A percentile compares a stretch with the other conserved stretches of the same genome.
phyloP scores from a whole-genome alignment of 371 early-diverging fungal genomes.

The Mucor mucedo region DNA sequence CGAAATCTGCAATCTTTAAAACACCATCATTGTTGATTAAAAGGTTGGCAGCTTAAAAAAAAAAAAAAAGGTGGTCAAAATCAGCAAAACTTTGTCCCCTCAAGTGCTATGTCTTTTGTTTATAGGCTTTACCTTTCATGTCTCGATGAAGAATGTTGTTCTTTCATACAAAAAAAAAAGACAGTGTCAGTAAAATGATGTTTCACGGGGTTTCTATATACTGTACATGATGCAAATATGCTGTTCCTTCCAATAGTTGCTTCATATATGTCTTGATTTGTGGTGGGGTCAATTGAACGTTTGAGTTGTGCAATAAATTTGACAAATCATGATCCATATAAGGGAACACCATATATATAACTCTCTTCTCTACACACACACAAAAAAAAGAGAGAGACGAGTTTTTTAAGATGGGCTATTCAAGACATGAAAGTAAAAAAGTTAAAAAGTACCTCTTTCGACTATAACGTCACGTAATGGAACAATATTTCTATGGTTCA shows the following conservation, averaged over 20 bases:
- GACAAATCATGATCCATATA: constrained; percentile 96
- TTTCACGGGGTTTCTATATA: neutral
- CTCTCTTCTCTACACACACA: constrained; percentile 45
- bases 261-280: constrained; percentile 83
- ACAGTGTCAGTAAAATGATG: neutral
- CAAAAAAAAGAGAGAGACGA: neutral
- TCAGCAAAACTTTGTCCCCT: too few species aligned
- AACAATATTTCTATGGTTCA: constrained; percentile 88
- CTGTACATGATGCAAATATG: constrained; percentile 76
- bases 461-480: constrained; percentile 81
- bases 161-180: constrained; percentile 17
- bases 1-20: constrained; percentile 99
- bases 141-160: constrained; percentile 89
- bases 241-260: constrained; percentile 88
- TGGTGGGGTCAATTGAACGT: constrained; percentile 63
- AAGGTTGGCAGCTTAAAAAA: constrained; percentile 76
- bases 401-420: constrained; percentile 7
- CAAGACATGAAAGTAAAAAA: constrained; percentile 7
- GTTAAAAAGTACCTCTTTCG: constrained; percentile 53
- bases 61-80: neutral
- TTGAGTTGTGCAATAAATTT: constrained; percentile 80
- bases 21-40: constrained; percentile 88
- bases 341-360: constrained; percentile 92
- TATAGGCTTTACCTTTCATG: constrained; percentile 70
- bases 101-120: neutral